phyloP scores from a whole-genome alignment of 148 eudicot genomes.

The Nepenthes gracilis region DNA sequence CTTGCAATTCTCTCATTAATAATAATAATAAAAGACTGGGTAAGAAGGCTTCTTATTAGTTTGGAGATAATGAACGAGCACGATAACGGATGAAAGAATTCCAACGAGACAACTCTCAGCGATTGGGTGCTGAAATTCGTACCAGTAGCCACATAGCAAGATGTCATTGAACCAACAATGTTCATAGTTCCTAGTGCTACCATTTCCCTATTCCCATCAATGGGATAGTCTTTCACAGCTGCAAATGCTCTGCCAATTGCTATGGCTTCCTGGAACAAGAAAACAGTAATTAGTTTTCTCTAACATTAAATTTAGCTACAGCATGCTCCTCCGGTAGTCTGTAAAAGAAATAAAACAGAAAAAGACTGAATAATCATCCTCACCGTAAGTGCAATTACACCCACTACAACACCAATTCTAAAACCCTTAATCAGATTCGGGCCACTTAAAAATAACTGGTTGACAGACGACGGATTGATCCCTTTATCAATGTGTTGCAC shows the following conservation, averaged over 20 bases:
- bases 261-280: slow-evolving; percentile 51
- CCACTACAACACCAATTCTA: slow-evolving; percentile 57
- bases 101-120: not conserved
- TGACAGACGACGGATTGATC: slow-evolving; percentile 51
- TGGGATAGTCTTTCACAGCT: slow-evolving; percentile 60
- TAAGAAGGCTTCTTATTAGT: too few species aligned
- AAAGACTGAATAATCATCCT: slow-evolving; percentile 2
- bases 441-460: slow-evolving; percentile 46
- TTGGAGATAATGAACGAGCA: too few species aligned
- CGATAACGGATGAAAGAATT: too few species aligned
- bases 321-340: not conserved
- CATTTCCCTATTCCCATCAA: slow-evolving; percentile 97
- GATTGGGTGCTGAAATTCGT: not conserved
- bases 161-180: slow-evolving; percentile 75
- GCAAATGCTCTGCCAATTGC: slow-evolving; percentile 95
- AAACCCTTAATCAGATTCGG: slow-evolving; percentile 40
- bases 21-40: too few species aligned
- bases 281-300: not conserved
- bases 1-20: too few species aligned
- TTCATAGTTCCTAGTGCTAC: slow-evolving; percentile 84
- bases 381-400: slow-evolving; percentile 68
- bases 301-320: not conserved
- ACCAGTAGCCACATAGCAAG: slow-evolving; percentile 88
- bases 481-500: slow-evolving; percentile 58
- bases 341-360: not conserved